These are phyloP conservation scores for Plasmodium relictum DNA, from an alignment of 169 alveolate genomes.

Conservation along the genomic window DNA sequence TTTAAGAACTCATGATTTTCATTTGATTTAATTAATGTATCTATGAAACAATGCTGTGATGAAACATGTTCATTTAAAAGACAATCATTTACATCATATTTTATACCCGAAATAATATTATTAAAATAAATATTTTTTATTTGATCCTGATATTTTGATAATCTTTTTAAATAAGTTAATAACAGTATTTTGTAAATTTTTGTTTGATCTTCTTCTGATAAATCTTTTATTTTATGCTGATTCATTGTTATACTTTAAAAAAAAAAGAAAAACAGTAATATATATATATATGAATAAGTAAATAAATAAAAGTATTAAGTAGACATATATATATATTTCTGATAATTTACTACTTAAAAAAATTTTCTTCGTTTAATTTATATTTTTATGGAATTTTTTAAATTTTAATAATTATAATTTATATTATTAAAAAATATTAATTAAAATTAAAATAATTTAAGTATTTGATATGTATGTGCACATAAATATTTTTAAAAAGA, in stretches of 20 bases:
- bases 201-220: constrained; percentile 68
- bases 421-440: too few species aligned
- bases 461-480: too few species aligned
- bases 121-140: constrained; percentile 68
- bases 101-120: constrained; percentile 27
- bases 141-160: constrained; percentile 58
- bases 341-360: not conserved
- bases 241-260: constrained; percentile 24
- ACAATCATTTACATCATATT: constrained; percentile 34
- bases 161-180: constrained; percentile 47
- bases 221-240: constrained; percentile 12
- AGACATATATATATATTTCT: not conserved
- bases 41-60: constrained; percentile 65
- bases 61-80: constrained; percentile 52
- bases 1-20: constrained; percentile 53
- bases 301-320: not conserved
- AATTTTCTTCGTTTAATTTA: not conserved
- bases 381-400: not conserved
- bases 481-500: too few species aligned
- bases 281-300: not conserved
- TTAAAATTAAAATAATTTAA: too few species aligned
- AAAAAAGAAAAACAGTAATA: not conserved
- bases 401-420: too few species aligned
- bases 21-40: constrained; percentile 70
- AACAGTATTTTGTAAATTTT: constrained; percentile 55